phyloP scores from a whole-genome alignment of 495 filamentous ascomycete genomes.

The Penicillium ochrochloron region DNA sequence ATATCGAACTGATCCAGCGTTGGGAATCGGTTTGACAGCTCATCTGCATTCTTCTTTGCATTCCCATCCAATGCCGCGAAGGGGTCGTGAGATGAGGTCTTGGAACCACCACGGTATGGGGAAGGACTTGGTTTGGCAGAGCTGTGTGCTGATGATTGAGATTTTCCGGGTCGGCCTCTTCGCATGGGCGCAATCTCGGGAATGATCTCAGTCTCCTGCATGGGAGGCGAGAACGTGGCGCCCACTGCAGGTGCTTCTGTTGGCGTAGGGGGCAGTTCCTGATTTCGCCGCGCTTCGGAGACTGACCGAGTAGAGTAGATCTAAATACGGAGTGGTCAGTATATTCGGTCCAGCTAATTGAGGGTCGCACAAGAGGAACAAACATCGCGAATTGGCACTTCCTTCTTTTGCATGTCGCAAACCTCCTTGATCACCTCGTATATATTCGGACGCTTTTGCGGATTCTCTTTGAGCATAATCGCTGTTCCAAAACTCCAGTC shows the following conservation, averaged over 20 bases:
- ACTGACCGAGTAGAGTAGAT: slow-evolving; percentile 78
- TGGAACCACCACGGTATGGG: slow-evolving; percentile 60
- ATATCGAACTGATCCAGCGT: slow-evolving; percentile 92
- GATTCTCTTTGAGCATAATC: slow-evolving; percentile 88
- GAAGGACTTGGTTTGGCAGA: slow-evolving; percentile 71
- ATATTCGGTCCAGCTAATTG: slow-evolving; percentile 11
- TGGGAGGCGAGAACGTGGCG: slow-evolving; percentile 67
- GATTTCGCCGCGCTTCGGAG: slow-evolving; percentile 64
- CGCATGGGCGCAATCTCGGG: slow-evolving; percentile 96
- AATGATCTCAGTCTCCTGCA: slow-evolving; percentile 69
- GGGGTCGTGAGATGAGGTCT: slow-evolving; percentile 70
- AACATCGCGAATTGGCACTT: slow-evolving; percentile 92
- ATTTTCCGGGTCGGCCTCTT: slow-evolving; percentile 75
- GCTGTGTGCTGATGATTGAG: slow-evolving; percentile 41
- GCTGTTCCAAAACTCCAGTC: slow-evolving; percentile 52
- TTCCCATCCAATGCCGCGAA: slow-evolving; percentile 83
- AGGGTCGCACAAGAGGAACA: slow-evolving; percentile 33
- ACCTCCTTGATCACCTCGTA: slow-evolving; percentile 88
- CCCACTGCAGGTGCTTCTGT: slow-evolving; percentile 66
- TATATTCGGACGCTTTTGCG: slow-evolving; percentile 83
- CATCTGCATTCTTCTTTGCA: slow-evolving; percentile 64
- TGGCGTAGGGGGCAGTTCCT: slow-evolving; percentile 62
- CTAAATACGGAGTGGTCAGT: slow-evolving; percentile 46
- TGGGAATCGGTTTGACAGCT: slow-evolving; percentile 84
- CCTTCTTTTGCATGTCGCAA: slow-evolving; percentile 85